Conservation (phyloP, 1,284 basidiomycete species). For the Trametes versicolor region DNA sequence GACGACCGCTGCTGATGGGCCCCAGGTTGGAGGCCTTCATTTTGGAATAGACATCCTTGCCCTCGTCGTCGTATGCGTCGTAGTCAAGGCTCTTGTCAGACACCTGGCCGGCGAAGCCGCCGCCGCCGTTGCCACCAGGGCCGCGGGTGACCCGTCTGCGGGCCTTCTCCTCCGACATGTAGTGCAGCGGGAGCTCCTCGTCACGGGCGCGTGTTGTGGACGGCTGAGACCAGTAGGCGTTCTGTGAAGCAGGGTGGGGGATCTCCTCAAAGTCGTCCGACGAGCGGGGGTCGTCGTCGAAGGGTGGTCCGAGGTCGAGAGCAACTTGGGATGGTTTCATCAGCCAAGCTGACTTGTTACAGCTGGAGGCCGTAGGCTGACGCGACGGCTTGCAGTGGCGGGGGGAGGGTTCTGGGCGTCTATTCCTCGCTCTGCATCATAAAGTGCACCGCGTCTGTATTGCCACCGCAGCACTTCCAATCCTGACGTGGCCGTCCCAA, state of each 20-base stretch:
- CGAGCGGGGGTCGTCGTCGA: constrained; percentile 45
- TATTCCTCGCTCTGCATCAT: constrained; percentile 18
- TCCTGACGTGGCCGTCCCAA: constrained; percentile 33
- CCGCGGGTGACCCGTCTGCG: constrained; percentile 65
- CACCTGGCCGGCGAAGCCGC: constrained; percentile 47
- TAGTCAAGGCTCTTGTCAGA: constrained; percentile 48
- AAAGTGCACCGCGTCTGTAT: constrained; percentile 19
- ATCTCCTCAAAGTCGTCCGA: constrained; percentile 80
- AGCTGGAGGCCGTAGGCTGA: constrained; percentile 19
- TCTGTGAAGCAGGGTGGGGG: constrained; percentile 58
- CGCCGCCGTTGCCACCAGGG: constrained; percentile 48
- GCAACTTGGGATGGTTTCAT: constrained; percentile 75
- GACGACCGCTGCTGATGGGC: constrained; percentile 67
- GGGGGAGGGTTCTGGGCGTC: constrained; percentile 24
- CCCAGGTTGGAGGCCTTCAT: constrained; percentile 53
- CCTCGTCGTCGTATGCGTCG: constrained; percentile 65
- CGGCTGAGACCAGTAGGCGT: constrained; percentile 46
- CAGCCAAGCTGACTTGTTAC: constrained; percentile 37
- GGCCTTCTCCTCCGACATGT: constrained; percentile 76
- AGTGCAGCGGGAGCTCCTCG: constrained; percentile 73
- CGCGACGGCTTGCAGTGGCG: constrained; percentile 20
- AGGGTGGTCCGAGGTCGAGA: constrained; percentile 73
- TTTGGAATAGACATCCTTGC: constrained; percentile 81
- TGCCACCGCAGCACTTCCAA: constrained; percentile 31
- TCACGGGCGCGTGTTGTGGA: constrained; percentile 46